Conservation (phyloP, 306 rosid species). For the Neltuma alba region DNA sequence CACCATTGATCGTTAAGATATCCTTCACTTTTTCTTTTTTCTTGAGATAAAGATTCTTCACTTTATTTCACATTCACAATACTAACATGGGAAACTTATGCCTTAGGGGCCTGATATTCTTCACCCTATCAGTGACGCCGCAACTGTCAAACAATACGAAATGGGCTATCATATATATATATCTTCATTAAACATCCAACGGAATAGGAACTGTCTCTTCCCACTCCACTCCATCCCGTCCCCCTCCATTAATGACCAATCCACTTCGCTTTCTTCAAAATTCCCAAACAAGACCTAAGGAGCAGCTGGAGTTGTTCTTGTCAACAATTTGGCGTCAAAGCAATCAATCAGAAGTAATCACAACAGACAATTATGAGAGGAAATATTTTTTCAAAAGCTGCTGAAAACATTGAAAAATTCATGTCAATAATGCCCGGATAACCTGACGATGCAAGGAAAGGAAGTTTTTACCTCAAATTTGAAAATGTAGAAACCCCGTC, state of each 20-base stretch:
- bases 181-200: not conserved
- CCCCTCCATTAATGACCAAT: not conserved
- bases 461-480: conserved; percentile 66
- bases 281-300: not conserved
- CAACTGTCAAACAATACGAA: not conserved
- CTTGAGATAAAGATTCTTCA: not conserved
- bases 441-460: conserved; percentile 16
- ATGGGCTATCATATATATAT: not conserved
- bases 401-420: not conserved
- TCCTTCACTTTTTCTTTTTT: not conserved
- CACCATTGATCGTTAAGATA: not conserved
- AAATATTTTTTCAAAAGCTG: not conserved
- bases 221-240: not conserved
- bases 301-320: conserved; percentile 4
- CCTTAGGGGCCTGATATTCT: not conserved
- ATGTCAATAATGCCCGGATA: conserved; percentile 9
- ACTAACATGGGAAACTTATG: not conserved
- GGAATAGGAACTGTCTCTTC: not conserved
- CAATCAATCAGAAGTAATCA: conserved; percentile 23
- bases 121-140: not conserved
- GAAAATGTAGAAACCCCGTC: conserved; percentile 84
- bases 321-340: conserved; percentile 6
- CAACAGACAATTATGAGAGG: conserved; percentile 15
- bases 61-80: not conserved
- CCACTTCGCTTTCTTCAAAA: not conserved